phyloP scores from a whole-genome alignment of 176 grass and related monocot genomes.

The Rhipidocladum racemiflorum region DNA sequence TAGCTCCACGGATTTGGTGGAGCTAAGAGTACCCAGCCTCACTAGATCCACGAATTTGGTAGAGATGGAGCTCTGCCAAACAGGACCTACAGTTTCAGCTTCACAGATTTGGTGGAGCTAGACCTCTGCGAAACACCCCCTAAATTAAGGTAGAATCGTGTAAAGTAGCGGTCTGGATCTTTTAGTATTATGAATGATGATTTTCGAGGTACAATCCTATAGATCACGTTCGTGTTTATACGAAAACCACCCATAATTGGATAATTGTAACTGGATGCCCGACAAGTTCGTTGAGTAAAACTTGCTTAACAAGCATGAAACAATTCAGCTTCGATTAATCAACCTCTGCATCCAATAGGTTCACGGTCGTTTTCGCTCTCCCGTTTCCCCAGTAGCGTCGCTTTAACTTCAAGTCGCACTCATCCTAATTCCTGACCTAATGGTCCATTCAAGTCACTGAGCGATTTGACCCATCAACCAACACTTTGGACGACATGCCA shows the following conservation, averaged over 20 bases:
- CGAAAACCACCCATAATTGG: no score
- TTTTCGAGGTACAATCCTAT: no score
- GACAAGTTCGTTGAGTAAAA: neutral
- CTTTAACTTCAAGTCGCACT: slow-evolving; percentile 27
- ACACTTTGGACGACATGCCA: neutral
- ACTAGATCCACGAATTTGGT: no score
- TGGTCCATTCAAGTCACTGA: neutral
- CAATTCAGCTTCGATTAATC: neutral
- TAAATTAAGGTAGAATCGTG: neutral
- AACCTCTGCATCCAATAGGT: neutral
- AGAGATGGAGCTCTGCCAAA: no score
- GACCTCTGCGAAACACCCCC: no score
- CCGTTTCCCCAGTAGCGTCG: neutral
- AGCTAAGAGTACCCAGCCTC: no score
- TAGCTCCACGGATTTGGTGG: no score
- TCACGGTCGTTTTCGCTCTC: neutral
- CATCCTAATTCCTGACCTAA: neutral
- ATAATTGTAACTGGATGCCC: neutral
- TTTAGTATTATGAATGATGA: neutral
- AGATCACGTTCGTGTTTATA: no score
- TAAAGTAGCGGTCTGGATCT: neutral
- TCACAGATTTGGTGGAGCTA: no score
- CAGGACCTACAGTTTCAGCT: no score
- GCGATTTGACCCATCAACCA: neutral
- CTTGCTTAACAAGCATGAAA: neutral